A percentile compares a stretch with the other conserved stretches of the same genome.
Conservation (phyloP, 345 rosid species). For the Citrus medica region DNA sequence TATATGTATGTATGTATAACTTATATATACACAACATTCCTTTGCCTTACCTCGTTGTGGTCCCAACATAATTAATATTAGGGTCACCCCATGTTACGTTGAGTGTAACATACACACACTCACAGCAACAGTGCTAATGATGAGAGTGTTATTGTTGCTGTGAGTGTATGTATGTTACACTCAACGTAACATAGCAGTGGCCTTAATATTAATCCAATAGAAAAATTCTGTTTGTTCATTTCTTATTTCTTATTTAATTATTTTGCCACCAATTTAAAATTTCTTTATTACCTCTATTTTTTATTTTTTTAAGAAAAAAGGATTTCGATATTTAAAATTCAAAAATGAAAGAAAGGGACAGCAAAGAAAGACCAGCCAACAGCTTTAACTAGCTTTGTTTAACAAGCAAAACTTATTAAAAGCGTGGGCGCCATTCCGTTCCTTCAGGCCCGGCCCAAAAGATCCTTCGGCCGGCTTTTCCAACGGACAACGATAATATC, state of each 20-base stretch:
- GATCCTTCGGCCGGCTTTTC: constrained; percentile 11
- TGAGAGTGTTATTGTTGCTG: no score
- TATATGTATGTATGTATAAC: no score
- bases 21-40: not conserved
- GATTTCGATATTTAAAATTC: not conserved
- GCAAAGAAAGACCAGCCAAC: constrained; percentile 19
- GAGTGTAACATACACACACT: no score
- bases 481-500: constrained; percentile 1
- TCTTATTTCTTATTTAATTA: not conserved
- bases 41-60: not conserved
- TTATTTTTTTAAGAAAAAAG: not conserved
- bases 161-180: no score
- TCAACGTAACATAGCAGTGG: no score
- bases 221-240: not conserved
- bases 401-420: not conserved
- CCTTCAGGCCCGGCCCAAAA: not conserved
- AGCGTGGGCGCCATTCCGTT: constrained; percentile 5
- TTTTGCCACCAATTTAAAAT: not conserved
- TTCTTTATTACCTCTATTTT: not conserved
- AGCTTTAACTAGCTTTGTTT: constrained; percentile 19
- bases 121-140: no score
- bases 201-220: no score
- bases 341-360: constrained; percentile 17
- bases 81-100: no score
- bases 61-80: not conserved